phyloP scores from a whole-genome alignment of 306 rosid genomes.

The Acmispon strigosus region DNA sequence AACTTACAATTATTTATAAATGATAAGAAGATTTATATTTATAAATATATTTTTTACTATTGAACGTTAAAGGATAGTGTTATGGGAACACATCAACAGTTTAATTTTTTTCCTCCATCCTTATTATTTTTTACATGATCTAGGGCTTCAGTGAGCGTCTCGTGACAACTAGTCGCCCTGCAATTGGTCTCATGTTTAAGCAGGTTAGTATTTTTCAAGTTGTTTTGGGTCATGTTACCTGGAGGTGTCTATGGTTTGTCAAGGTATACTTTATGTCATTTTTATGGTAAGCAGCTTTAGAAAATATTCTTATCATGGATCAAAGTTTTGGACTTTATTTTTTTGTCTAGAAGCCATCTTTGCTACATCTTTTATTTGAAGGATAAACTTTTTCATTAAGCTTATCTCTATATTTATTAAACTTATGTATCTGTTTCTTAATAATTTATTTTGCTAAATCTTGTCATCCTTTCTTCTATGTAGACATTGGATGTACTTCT shows the following conservation, averaged over 20 bases:
- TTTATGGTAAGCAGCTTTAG: background rate
- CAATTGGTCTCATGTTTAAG: constrained; percentile 93
- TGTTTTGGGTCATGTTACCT: background rate
- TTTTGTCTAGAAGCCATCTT: background rate
- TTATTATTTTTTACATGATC: constrained; percentile 18
- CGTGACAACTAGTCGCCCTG: constrained; percentile 91
- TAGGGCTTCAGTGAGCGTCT: constrained; percentile 98
- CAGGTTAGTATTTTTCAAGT: constrained; percentile 50
- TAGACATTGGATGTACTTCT: constrained; percentile 94
- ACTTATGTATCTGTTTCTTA: background rate
- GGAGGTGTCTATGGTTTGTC: background rate
- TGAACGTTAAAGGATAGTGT: constrained; percentile 3
- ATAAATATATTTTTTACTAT: background rate
- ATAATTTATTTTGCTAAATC: constrained; percentile 8
- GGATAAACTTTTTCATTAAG: background rate
- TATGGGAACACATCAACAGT: background rate
- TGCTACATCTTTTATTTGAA: too few relatives aligned
- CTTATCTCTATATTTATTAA: background rate
- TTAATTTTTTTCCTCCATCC: background rate
- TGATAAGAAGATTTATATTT: background rate
- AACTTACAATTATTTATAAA: background rate
- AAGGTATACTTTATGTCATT: background rate
- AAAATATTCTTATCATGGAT: background rate
- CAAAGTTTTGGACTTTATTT: background rate
- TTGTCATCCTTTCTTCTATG: background rate